Evolutionary conservation across 179 eudicot species (phyloP).

Genomic region (Actinidia polygama): DNA sequence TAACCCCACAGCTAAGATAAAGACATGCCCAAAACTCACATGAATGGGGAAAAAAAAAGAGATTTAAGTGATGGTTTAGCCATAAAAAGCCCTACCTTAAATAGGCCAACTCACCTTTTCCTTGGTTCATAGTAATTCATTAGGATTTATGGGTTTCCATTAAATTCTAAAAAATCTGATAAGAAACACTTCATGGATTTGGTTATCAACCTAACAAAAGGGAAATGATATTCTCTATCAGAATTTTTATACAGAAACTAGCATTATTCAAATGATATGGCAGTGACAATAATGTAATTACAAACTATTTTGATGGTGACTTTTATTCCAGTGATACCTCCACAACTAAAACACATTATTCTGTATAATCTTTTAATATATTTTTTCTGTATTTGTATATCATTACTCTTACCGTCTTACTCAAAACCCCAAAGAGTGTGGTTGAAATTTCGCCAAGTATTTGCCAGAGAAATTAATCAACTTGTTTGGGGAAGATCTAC

Average conservation of each 20-base stretch:
- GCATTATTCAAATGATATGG: too few species aligned
- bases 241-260: too few species aligned
- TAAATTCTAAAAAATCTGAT: background rate
- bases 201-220: background rate
- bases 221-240: background rate
- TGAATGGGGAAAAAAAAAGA: background rate
- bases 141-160: background rate
- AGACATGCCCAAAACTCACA: slow-evolving; percentile 9
- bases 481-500: background rate
- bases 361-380: too few species aligned
- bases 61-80: background rate
- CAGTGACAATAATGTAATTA: too few species aligned
- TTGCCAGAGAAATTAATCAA: background rate
- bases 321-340: too few species aligned
- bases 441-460: background rate
- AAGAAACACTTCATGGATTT: background rate
- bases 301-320: too few species aligned
- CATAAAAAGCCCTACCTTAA: background rate
- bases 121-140: too few species aligned
- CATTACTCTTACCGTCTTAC: too few species aligned
- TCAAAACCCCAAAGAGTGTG: background rate
- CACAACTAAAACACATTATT: too few species aligned
- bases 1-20: background rate
- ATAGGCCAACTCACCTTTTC: background rate
- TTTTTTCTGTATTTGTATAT: too few species aligned